Evolutionary conservation across 208 protist species (phyloP).

Genomic region (Leptomonas pyrrhocoris): DNA sequence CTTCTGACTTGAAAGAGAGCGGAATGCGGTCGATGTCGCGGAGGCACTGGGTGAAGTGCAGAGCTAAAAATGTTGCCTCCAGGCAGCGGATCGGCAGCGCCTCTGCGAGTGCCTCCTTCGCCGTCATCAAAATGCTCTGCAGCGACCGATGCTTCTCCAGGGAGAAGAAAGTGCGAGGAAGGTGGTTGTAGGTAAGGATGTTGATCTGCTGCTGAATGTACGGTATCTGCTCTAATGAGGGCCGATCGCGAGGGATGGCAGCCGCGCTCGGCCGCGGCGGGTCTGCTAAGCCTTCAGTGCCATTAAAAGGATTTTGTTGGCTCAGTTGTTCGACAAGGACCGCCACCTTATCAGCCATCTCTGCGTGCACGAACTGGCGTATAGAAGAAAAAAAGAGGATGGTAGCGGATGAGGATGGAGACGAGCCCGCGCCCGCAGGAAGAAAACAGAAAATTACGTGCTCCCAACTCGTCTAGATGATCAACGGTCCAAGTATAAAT

Average conservation of each 20-base stretch:
- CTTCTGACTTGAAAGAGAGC: conserved; percentile 87
- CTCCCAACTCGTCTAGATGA: background rate
- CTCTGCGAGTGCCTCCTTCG: conserved; percentile 80
- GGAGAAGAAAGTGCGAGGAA: conserved; percentile 90
- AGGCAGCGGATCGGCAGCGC: conserved; percentile 92
- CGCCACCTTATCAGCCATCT: conserved; percentile 23
- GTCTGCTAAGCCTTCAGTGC: conserved; percentile 53
- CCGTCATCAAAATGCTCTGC: conserved; percentile 82
- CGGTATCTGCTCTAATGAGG: conserved; percentile 58
- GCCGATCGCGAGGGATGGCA: conserved; percentile 54
- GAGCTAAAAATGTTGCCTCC: conserved; percentile 88
- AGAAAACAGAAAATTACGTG: background rate
- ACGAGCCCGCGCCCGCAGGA: too few relatives aligned
- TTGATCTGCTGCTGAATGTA: conserved; percentile 77
- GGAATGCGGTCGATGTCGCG: conserved; percentile 84
- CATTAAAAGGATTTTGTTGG: conserved; percentile 69
- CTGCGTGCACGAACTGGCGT: background rate
- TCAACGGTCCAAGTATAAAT: background rate
- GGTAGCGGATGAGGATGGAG: background rate
- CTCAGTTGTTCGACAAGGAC: conserved; percentile 71
- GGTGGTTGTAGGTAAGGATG: conserved; percentile 89
- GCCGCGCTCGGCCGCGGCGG: conserved; percentile 69
- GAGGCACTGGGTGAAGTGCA: conserved; percentile 82
- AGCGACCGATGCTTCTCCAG: conserved; percentile 89
- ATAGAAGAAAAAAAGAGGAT: conserved; percentile 12